phyloP scores from a whole-genome alignment of 2,329 filamentous ascomycete species.

The Dothiorella sarmentorum region DNA sequence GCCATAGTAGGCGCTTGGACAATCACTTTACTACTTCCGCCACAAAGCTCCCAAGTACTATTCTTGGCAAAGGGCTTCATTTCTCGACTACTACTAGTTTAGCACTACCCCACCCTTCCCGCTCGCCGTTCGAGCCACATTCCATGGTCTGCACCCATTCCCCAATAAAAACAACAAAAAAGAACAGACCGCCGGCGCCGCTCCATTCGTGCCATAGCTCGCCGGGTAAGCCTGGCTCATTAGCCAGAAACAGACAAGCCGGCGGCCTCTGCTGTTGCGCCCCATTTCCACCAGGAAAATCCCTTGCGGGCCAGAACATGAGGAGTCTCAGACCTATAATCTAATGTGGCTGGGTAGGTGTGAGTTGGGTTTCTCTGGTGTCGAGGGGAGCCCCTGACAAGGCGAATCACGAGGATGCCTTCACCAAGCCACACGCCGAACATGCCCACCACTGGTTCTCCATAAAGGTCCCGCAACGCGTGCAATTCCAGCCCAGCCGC shows the following conservation, averaged over 20 bases:
- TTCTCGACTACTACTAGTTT: neutral
- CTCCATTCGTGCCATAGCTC: constrained; percentile 1
- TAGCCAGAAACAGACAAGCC: constrained; percentile 1
- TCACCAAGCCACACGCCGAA: constrained; percentile 58
- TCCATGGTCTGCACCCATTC: neutral
- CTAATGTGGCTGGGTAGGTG: neutral
- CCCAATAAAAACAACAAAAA: neutral
- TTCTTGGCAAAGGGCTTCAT: neutral
- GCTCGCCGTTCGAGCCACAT: neutral
- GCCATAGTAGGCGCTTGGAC: no score
- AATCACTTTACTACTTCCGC: no score
- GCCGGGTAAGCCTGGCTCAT: neutral
- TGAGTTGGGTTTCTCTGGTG: neutral
- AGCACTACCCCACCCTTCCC: neutral
- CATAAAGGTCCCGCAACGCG: constrained; percentile 59
- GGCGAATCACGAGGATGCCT: constrained; percentile 33
- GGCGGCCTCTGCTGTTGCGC: neutral
- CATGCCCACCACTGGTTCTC: constrained; percentile 65
- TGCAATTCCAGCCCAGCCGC: constrained; percentile 59
- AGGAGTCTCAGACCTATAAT: neutral
- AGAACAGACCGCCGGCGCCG: neutral
- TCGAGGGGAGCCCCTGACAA: neutral
- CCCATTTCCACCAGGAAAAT: neutral
- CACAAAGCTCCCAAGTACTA: no score
- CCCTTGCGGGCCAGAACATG: neutral